Base-by-base conservation (phyloP, 2,329 filamentous ascomycete species). In the Cladosporium sp. region DNA sequence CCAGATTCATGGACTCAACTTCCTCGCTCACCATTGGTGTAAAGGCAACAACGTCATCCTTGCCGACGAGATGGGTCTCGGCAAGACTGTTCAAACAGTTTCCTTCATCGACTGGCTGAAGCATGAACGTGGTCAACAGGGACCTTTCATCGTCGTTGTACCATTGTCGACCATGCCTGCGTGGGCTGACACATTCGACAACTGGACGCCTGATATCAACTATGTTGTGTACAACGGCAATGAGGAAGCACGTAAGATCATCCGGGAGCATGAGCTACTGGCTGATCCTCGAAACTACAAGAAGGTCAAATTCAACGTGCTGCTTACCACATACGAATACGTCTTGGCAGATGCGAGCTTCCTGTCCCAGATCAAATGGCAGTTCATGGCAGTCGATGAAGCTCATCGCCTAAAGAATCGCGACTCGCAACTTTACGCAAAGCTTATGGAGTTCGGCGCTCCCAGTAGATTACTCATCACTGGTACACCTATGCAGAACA, bases 41-140 rank as follows among this genome's bases (percentile, higher is more conserved):
- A 87, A 89, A 68, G 87, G 86, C 56, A 94, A 94, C 73, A 99
- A 97, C 66, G 94, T 97, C 69, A 97, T 99, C 66, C 82, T 99
- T 54, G 94, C 94, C 49, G 94, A 99, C 71, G 94, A 99, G 75
- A 99, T 99, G 94, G 94, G 94, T 66, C 81, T 99, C 13, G 94
- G 94, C 25, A 99, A 99, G 77, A 99, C 94, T 0, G 94, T 99
- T 0, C 94, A 99, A 75, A 97, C 93, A 0, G 92, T 99, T 25
- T 87, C 93, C 0, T 97, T 97, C 72, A 88, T 99, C 73, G 97
- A 93, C 71, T 99, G 94, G 93, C 81, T 99, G 60, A 89, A 91
- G 56, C 93, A 97, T 74, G 86, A 91, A 58, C 86, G 93, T 64
- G 82, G 82, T 50, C 94, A 99, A 71, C 90, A 97, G 73, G 94